phyloP scores from a whole-genome alignment of 2,329 filamentous ascomycete genomes.

The Aspergillus niger region DNA sequence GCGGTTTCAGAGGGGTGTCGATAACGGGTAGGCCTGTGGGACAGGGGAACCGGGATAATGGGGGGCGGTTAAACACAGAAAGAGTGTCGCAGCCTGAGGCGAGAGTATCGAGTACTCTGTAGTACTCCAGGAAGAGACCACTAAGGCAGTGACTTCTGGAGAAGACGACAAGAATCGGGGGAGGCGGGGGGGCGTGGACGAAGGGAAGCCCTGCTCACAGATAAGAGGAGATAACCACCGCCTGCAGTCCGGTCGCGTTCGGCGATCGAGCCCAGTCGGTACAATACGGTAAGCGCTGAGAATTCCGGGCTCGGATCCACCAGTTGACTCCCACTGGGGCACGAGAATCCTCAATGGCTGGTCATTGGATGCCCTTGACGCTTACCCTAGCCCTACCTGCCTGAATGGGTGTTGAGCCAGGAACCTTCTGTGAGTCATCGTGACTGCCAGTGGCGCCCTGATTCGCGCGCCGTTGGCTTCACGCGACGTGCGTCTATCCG shows the following conservation, averaged over 20 bases:
- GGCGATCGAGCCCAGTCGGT: constrained; percentile 4
- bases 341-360: not conserved
- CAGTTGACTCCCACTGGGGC: constrained; percentile 9
- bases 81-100: not conserved
- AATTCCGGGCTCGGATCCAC: not conserved
- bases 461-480: not conserved
- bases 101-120: not conserved
- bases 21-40: not conserved
- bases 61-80: not conserved
- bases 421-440: constrained; percentile 2
- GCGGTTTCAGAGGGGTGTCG: not conserved
- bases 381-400: constrained; percentile 10
- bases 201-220: constrained; percentile 7
- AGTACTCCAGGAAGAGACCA: not conserved
- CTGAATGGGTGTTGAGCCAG: not conserved
- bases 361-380: not conserved
- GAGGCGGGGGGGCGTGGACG: constrained; percentile 4
- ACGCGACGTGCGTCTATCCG: not conserved
- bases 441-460: not conserved
- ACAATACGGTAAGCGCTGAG: constrained; percentile 1
- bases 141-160: not conserved
- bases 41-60: not conserved
- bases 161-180: constrained; percentile 2
- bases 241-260: constrained; percentile 4
- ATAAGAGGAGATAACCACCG: constrained; percentile 12